These are phyloP conservation scores for Leccinum rimulosum DNA, from an alignment of 768 basidiomycete genomes.

Conservation along the genomic window DNA sequence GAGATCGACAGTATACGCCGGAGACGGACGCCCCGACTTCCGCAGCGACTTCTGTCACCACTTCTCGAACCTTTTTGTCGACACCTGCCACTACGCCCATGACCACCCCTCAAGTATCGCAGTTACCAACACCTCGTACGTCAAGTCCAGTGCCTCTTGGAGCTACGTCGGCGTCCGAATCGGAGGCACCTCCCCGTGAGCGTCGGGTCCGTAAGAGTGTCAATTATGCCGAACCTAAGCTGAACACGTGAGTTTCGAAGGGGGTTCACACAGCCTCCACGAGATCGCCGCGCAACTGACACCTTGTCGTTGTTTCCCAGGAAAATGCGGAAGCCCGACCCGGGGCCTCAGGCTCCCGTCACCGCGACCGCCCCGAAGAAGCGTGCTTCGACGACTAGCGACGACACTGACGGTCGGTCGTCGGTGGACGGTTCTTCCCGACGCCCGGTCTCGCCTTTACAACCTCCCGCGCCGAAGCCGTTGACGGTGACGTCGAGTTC, in stretches of 20 bases:
- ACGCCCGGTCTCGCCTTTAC: conserved; percentile 32
- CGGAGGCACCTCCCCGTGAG: conserved; percentile 39
- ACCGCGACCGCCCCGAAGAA: conserved; percentile 39
- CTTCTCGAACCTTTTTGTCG: conserved; percentile 40
- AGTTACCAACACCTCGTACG: conserved; percentile 49
- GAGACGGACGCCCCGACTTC: conserved; percentile 38
- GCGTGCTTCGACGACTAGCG: conserved; percentile 39
- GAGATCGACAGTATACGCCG: conserved; percentile 36
- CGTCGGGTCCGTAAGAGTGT: conserved; percentile 71
- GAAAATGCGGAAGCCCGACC: conserved; percentile 88
- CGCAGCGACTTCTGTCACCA: conserved; percentile 32
- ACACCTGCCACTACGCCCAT: conserved; percentile 45
- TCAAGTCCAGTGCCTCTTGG: conserved; percentile 45
- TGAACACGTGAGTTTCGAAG: conserved; percentile 67
- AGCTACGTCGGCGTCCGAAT: conserved; percentile 33
- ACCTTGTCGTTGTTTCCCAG: conserved; percentile 35
- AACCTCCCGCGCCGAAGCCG: conserved; percentile 35
- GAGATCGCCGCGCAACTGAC: conserved; percentile 8
- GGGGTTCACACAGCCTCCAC: not conserved
- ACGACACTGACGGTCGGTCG: conserved; percentile 40
- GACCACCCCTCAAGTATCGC: conserved; percentile 32
- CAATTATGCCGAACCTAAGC: conserved; percentile 85
- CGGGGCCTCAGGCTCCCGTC: conserved; percentile 37
- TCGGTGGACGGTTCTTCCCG: conserved; percentile 35
- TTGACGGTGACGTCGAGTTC: conserved; percentile 37